phyloP scores from a whole-genome alignment of 257 asterid species.

The Solanum lignicaule region DNA sequence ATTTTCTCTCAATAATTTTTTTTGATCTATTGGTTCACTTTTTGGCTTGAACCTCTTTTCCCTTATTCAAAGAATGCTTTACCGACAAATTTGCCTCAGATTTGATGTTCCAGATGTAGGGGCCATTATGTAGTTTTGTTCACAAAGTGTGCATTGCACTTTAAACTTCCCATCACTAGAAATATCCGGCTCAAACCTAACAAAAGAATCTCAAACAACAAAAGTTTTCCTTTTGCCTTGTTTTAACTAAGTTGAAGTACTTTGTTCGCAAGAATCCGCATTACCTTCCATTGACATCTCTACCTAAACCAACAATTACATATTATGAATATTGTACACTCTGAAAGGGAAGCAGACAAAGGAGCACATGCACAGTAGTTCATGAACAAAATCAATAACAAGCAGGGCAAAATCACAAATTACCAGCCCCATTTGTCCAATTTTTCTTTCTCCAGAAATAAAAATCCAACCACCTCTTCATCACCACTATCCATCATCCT shows the following conservation, averaged over 20 bases:
- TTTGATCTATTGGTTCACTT: neutral
- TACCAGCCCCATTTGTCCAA: conserved; percentile 2
- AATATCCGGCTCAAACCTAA: neutral
- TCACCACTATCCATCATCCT: neutral
- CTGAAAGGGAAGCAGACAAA: neutral
- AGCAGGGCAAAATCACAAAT: neutral
- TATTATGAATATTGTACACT: neutral
- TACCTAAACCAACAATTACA: neutral
- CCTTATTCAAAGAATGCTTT: neutral
- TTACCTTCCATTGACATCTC: neutral
- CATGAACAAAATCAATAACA: neutral
- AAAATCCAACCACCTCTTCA: neutral
- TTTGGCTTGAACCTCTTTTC: neutral
- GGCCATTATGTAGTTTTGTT: neutral
- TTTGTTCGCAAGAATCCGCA: neutral
- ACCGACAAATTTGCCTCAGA: neutral
- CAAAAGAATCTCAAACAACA: neutral
- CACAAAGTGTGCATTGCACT: neutral
- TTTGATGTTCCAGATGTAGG: neutral
- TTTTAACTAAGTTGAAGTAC: neutral
- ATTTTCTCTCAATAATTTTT: neutral
- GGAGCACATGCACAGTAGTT: neutral
- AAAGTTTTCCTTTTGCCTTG: neutral
- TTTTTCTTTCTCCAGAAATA: neutral
- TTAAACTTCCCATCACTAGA: neutral